Evolutionary conservation across 2,329 filamentous ascomycete species (phyloP), one percentile per base, ranked within the genome.

Genomic region (Talaromyces sp.): DNA sequence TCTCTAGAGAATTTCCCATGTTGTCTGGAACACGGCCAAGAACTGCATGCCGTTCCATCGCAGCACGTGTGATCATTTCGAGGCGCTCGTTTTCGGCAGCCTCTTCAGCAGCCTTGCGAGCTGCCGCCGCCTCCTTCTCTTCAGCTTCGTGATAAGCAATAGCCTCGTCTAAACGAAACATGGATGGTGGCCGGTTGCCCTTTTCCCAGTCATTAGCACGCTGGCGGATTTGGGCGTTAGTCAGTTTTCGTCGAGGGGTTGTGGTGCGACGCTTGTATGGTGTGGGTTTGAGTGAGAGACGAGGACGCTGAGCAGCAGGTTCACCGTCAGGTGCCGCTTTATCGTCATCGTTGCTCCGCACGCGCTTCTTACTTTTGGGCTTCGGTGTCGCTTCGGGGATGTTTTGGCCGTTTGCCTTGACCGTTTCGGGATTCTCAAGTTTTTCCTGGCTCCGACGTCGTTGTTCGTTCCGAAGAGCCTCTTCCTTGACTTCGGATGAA

Each of bases 21-120:
- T 57, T 35, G 27, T 58, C 55, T 46, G 55, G 59, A 27, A 61
- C 21, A 55, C 51, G 41, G 11, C 59, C 59, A 19, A 55, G 11
- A 4, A 61, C 32, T 29, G 53, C 52, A 51, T 61, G 59, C 2
- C 38, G 59, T 38, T 58, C 55, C 59, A 61, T 61, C 29, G 51
- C 51, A 24, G 52, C 26, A 58, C 43, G 59, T 49, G 55, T 31
- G 41, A 55, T 19, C 50, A 35, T 43, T 38, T 58, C 21, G 32
- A 53, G 50, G 26, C 55, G 59, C 41, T 55, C 52, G 24, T 49
- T 50, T 14, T 55, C 58, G 14, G 52, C 58, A 13, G 58, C 55
- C 38, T 55, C 59, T 43, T 43, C 31, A 14, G 56, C 59, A 51
- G 55, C 55, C 54, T 58, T 19, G 21, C 38, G 26, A 35, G 51